phyloP scores from a whole-genome alignment of 78 protist species.

The Dictyostelium brefeldianum region DNA sequence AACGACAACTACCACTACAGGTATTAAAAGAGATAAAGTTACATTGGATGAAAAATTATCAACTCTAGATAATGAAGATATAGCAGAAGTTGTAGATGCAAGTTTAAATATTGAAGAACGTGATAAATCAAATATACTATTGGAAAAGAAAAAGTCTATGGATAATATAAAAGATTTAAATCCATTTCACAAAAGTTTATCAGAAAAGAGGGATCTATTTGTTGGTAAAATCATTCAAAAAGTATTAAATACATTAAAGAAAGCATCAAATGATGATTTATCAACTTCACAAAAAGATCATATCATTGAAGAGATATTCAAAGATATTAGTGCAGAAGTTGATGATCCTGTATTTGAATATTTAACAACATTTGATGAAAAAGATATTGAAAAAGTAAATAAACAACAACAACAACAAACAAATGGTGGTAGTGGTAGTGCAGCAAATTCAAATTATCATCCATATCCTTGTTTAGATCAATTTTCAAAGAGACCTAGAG shows the following conservation, averaged over 20 bases:
- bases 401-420: background rate
- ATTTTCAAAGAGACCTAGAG: background rate
- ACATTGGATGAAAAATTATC: background rate
- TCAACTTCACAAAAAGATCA: conserved; percentile 68
- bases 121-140: background rate
- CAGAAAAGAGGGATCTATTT: conserved; percentile 49
- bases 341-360: conserved; percentile 66
- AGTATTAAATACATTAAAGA: conserved; percentile 35
- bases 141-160: background rate
- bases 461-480: conserved; percentile 61
- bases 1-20: background rate
- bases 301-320: conserved; percentile 44
- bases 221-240: conserved; percentile 41
- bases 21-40: too few species aligned
- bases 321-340: conserved; percentile 42
- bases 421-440: background rate
- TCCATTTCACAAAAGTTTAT: conserved; percentile 10
- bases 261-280: conserved; percentile 57
- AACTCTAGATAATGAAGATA: background rate
- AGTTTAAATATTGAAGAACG: background rate
- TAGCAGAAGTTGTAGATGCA: background rate
- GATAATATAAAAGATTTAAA: background rate
- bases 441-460: background rate
- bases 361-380: background rate
- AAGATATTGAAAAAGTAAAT: background rate